Conservation (phyloP, 148 eudicot species). For the Rhododendron ovatum region DNA sequence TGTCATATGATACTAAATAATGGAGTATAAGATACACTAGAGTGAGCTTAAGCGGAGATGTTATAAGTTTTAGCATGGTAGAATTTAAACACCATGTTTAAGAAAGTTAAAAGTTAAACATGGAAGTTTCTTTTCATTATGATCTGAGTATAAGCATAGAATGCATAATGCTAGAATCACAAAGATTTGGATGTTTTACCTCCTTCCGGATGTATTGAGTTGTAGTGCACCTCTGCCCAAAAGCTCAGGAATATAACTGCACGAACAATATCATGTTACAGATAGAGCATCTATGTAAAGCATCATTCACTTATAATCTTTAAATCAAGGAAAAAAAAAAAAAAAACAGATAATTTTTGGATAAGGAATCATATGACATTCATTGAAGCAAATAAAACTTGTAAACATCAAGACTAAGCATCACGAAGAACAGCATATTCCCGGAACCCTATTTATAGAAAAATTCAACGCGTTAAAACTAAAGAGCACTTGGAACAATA, state of each 20-base stretch:
- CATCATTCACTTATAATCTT: neutral
- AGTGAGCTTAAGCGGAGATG: neutral
- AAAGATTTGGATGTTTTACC: conserved; percentile 31
- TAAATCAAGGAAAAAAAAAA: neutral
- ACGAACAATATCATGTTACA: neutral
- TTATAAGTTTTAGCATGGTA: neutral
- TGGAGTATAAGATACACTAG: neutral
- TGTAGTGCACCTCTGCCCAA: conserved; percentile 99
- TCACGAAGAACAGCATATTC: neutral
- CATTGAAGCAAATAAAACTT: neutral
- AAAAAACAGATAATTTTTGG: neutral
- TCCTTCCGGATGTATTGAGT: conserved; percentile 90
- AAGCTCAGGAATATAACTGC: conserved; percentile 86
- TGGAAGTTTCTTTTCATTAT: neutral
- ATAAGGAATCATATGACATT: neutral
- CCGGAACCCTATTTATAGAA: neutral
- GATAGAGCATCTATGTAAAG: neutral
- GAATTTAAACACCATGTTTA: neutral
- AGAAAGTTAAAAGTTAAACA: neutral
- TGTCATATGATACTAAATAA: neutral
- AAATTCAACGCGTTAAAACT: neutral
- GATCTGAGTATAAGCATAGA: neutral
- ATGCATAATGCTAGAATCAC: neutral
- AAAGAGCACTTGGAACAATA: neutral
- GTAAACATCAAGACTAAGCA: neutral